phyloP scores from a whole-genome alignment of 2,329 filamentous ascomycete genomes.

The Arthroderma sp. region DNA sequence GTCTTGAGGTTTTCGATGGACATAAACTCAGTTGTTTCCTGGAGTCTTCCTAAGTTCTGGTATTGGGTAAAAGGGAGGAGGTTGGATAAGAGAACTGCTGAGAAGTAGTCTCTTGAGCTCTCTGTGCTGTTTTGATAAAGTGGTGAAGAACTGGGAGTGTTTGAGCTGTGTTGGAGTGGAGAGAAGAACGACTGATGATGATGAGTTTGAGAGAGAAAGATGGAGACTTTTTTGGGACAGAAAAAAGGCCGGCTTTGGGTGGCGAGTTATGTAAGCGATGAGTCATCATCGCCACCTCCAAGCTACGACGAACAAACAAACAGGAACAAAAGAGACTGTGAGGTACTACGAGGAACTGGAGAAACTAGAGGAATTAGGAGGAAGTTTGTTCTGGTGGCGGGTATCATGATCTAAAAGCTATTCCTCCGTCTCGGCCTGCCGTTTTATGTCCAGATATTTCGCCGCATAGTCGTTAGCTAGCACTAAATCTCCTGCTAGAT shows the following conservation, averaged over 20 bases:
- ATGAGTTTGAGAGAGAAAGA: slow-evolving; percentile 3
- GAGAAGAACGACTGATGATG: slow-evolving; percentile 1
- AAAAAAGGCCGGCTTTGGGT: background rate
- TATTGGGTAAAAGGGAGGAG: slow-evolving; percentile 17
- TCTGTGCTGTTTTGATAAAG: no score
- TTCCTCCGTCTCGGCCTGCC: slow-evolving; percentile 1
- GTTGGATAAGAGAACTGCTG: slow-evolving; percentile 8
- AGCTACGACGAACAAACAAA: no score
- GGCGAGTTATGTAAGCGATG: no score
- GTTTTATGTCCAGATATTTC: slow-evolving; percentile 47
- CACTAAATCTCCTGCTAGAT: slow-evolving; percentile 50
- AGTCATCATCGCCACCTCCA: no score
- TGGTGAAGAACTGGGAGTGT: background rate
- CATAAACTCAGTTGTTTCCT: slow-evolving; percentile 74
- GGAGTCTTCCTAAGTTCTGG: slow-evolving; percentile 34
- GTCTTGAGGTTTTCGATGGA: slow-evolving; percentile 98
- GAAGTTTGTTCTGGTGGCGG: no score
- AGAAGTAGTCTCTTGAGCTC: no score
- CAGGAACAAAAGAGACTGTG: no score
- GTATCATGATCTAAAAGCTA: background rate
- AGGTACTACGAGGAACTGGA: no score
- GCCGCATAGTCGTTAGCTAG: slow-evolving; percentile 55
- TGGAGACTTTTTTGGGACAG: slow-evolving; percentile 5
- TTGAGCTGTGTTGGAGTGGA: background rate
- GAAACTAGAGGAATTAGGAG: no score